Evolutionary conservation across 2,329 filamentous ascomycete genomes (phyloP).

Genomic region (Aquanectria penicillioides): DNA sequence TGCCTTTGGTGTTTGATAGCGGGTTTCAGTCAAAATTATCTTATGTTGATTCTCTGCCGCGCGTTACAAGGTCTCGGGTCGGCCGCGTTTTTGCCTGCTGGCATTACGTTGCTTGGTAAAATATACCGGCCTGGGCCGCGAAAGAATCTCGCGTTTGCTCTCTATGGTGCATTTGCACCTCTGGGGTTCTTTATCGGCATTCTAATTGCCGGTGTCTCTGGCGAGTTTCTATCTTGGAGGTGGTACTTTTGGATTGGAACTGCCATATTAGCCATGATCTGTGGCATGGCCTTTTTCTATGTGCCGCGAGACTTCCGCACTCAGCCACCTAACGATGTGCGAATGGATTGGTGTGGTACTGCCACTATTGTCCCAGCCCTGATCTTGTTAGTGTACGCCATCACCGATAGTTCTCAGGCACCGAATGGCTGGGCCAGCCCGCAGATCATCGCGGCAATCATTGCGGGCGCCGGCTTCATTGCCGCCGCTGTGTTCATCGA

Average conservation of each 20-base stretch:
- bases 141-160: constrained; percentile 73
- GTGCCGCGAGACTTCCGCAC: constrained; percentile 54
- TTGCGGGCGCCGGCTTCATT: constrained; percentile 70
- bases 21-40: constrained; percentile 72
- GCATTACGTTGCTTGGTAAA: constrained; percentile 76
- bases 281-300: constrained; percentile 46
- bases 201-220: constrained; percentile 71
- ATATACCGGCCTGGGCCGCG: constrained; percentile 76
- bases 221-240: constrained; percentile 69
- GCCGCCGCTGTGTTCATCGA: constrained; percentile 74
- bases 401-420: constrained; percentile 78
- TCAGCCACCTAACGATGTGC: constrained; percentile 47
- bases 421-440: constrained; percentile 77
- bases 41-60: constrained; percentile 77
- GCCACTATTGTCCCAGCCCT: constrained; percentile 71
- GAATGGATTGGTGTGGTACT: constrained; percentile 77
- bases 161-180: constrained; percentile 68
- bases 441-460: constrained; percentile 74
- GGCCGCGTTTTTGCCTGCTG: constrained; percentile 74
- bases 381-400: constrained; percentile 76
- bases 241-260: constrained; percentile 78
- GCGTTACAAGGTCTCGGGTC: constrained; percentile 79
- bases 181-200: constrained; percentile 73
- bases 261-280: background rate
- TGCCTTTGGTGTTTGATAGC: constrained; percentile 73